Evolutionary conservation across 257 asterid species (phyloP), one percentile per base, ranked within the genome.

Genomic region (Gardenia jasminoides): DNA sequence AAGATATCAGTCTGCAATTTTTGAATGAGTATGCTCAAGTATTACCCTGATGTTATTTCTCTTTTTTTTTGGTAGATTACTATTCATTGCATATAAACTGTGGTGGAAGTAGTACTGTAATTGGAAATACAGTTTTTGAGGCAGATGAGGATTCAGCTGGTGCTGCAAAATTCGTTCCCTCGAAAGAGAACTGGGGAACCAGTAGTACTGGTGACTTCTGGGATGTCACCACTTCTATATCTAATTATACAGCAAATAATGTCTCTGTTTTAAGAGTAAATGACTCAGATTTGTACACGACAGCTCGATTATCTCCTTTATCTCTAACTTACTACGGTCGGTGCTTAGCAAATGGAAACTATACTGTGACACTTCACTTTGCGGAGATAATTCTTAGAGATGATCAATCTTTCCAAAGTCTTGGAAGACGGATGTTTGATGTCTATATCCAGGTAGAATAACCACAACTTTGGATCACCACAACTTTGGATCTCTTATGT

Each of bases 381-480:
- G 93, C 90, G 10, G 96, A 91, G 84, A 91, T 89, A 50, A 41
- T 86, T 76, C 74, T 83, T 78, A 85, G 88, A 79, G 81, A 80
- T 75, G 85, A 88, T 73, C 88, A 66, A 59, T 89, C 93, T 56
- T 91, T 59, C 41, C 86, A 22, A 72, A 91, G 92, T 74, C 90
- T 91, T 61, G 93, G 96, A 73, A 87, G 89, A 79, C 85, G 93
- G 80, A 82, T 88, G 28, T 91, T 91, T 81, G 94, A 91, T 76
- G 88, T 91, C 58, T 91, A 91, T 65, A 76, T 91, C 68, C 94
- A 89, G 93, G 96, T 91, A 7, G 43, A 48, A 36, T 47, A n/a
- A 19, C 56, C 67, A 74, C 67, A 31, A 17, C 26, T 20, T 16
- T 41, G 33, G 7, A 48, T 24, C 20, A 19, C 56, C 67, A 74